Conservation (phyloP, 345 rosid genomes). For the Jatropha curcas region DNA sequence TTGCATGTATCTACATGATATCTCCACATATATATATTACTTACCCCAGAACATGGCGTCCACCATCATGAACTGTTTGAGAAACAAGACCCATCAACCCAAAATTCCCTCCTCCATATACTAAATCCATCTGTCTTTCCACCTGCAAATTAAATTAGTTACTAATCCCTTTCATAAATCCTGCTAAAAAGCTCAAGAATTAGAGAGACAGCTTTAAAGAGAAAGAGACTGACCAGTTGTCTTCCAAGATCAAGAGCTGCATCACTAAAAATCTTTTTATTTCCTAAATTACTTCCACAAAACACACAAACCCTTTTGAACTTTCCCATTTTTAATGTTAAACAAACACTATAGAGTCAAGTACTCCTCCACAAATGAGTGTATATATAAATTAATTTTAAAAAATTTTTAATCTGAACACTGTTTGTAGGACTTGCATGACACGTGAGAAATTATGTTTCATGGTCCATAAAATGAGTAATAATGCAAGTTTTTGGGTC, state of each 20-base stretch:
- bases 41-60: constrained; percentile 44
- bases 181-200: not conserved
- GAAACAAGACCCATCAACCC: constrained; percentile 47
- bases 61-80: constrained; percentile 38
- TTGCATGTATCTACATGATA: too few species aligned
- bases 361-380: too few species aligned
- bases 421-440: not conserved
- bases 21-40: not conserved
- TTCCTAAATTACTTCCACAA: constrained; percentile 48
- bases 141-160: constrained; percentile 35
- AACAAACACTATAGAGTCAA: too few species aligned
- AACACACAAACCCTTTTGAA: constrained; percentile 48
- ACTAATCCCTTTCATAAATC: not conserved
- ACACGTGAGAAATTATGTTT: constrained; percentile 25
- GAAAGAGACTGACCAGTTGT: constrained; percentile 27
- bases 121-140: constrained; percentile 37
- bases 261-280: constrained; percentile 38
- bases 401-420: too few species aligned
- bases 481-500: constrained; percentile 11
- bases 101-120: constrained; percentile 46
- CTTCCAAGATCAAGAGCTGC: constrained; percentile 43
- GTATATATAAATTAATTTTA: not conserved
- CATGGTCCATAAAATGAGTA: constrained; percentile 11
- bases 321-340: constrained; percentile 26
- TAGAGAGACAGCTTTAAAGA: not conserved